These are phyloP conservation scores for Acidiella bohemica DNA, from an alignment of 495 filamentous ascomycete genomes.

Conservation along the genomic window DNA sequence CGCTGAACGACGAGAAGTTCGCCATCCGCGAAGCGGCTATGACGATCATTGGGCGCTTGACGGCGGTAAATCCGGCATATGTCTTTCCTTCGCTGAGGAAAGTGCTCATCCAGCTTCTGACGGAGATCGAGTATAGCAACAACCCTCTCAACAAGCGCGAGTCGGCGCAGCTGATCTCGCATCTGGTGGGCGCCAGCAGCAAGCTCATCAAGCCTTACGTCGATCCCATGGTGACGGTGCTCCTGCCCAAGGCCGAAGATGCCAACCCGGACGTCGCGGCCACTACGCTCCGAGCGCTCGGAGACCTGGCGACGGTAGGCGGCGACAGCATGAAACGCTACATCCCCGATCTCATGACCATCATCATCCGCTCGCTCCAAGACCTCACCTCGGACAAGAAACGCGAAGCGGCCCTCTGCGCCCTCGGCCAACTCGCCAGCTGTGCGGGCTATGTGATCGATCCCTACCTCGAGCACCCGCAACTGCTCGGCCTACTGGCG, in stretches of 20 bases:
- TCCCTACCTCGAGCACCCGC: slow-evolving; percentile 85
- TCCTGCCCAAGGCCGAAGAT: slow-evolving; percentile 80
- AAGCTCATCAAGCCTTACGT: slow-evolving; percentile 89
- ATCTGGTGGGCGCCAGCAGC: slow-evolving; percentile 81
- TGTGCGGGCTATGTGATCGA: slow-evolving; percentile 97
- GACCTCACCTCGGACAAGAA: slow-evolving; percentile 80
- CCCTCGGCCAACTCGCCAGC: slow-evolving; percentile 81
- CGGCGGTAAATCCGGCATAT: slow-evolving; percentile 85
- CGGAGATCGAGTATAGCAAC: slow-evolving; percentile 90
- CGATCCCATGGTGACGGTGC: slow-evolving; percentile 78
- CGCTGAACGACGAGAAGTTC: slow-evolving; percentile 91
- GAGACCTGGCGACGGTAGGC: slow-evolving; percentile 83
- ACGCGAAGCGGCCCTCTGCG: slow-evolving; percentile 78
- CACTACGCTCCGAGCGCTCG: slow-evolving; percentile 83
- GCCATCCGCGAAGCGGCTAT: slow-evolving; percentile 87
- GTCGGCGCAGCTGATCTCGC: slow-evolving; percentile 79
- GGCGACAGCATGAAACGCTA: slow-evolving; percentile 81
- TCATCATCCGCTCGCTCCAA: slow-evolving; percentile 83
- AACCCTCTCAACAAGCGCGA: slow-evolving; percentile 88
- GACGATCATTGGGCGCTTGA: slow-evolving; percentile 86
- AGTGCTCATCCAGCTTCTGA: slow-evolving; percentile 86
- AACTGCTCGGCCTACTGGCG: slow-evolving; percentile 80
- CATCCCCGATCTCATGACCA: slow-evolving; percentile 80
- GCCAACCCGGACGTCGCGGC: slow-evolving; percentile 73
- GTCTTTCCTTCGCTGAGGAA: slow-evolving; percentile 91